phyloP scores from a whole-genome alignment of 768 basidiomycete genomes.

The Dioszegia hungarica region DNA sequence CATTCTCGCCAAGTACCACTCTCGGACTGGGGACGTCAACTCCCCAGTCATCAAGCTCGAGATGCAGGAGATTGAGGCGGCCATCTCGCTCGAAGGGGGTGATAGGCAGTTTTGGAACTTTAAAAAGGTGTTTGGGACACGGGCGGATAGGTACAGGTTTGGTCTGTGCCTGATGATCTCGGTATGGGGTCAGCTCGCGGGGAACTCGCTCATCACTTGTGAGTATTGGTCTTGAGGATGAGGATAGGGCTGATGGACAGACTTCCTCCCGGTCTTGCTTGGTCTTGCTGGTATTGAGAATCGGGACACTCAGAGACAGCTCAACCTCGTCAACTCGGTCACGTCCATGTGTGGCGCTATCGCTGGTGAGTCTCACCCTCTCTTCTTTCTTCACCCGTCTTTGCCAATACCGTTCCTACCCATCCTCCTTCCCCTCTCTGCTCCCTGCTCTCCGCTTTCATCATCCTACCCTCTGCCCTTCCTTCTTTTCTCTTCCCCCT shows the following conservation, averaged over 20 bases:
- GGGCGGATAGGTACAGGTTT: constrained; percentile 54
- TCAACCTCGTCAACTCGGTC: constrained; percentile 57
- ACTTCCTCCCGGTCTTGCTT: constrained; percentile 40
- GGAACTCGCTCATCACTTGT: constrained; percentile 54
- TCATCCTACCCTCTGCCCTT: too few species aligned
- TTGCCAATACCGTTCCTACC: too few species aligned
- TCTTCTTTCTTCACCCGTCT: too few species aligned
- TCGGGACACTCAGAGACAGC: constrained; percentile 49
- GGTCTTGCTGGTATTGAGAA: constrained; percentile 47
- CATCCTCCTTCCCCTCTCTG: too few species aligned
- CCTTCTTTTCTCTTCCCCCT: too few species aligned
- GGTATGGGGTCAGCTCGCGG: constrained; percentile 51
- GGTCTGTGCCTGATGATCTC: constrained; percentile 57
- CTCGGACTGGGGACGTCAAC: constrained; percentile 52
- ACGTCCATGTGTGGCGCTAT: constrained; percentile 54
- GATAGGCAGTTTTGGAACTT: constrained; percentile 57
- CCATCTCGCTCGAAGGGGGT: constrained; percentile 52
- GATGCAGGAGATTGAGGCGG: constrained; percentile 58
- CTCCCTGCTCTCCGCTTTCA: too few species aligned
- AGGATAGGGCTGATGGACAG: constrained; percentile 27
- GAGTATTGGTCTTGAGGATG: constrained; percentile 3
- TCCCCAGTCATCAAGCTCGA: constrained; percentile 57
- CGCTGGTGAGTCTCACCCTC: constrained; percentile 20
- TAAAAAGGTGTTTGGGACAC: constrained; percentile 54
- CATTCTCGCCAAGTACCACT: constrained; percentile 56